Evolutionary conservation across 768 basidiomycete species (phyloP).

Genomic region (Boletus rubroflammeus): DNA sequence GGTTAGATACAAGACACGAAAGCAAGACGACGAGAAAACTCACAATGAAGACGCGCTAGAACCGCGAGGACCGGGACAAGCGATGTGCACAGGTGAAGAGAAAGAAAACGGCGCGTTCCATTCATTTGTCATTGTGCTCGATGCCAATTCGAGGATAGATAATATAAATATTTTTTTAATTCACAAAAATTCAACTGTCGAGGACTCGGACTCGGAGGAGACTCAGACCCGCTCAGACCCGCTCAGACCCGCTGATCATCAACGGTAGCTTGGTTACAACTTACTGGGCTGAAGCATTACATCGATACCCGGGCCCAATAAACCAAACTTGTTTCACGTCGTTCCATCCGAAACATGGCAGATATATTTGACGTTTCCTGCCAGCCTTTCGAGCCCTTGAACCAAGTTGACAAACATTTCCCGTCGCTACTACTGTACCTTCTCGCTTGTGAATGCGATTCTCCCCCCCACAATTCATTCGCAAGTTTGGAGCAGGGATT

Average conservation of each 20-base stretch:
- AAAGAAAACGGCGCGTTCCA: not conserved
- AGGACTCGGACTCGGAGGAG: no score
- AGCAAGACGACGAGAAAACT: not conserved
- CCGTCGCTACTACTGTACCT: no score
- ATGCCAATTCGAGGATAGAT: conserved; percentile 9
- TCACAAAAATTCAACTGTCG: not conserved
- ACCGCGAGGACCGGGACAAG: conserved; percentile 3
- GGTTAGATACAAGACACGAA: not conserved
- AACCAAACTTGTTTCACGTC: not conserved
- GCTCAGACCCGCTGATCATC: no score
- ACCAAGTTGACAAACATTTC: no score
- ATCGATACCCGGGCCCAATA: not conserved
- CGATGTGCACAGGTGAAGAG: conserved; percentile 3
- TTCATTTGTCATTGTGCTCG: not conserved
- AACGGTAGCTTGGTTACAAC: no score
- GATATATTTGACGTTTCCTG: no score
- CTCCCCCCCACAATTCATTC: conserved; percentile 16
- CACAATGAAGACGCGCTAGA: conserved; percentile 10
- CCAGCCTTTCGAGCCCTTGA: no score
- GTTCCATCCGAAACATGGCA: no score
- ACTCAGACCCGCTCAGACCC: no score
- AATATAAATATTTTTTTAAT: not conserved
- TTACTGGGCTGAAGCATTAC: no score
- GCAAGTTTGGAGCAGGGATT: conserved; percentile 57
- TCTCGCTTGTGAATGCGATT: not conserved